Conservation (phyloP, 208 protist genomes). For the Vickermania spadyakhi region DNA sequence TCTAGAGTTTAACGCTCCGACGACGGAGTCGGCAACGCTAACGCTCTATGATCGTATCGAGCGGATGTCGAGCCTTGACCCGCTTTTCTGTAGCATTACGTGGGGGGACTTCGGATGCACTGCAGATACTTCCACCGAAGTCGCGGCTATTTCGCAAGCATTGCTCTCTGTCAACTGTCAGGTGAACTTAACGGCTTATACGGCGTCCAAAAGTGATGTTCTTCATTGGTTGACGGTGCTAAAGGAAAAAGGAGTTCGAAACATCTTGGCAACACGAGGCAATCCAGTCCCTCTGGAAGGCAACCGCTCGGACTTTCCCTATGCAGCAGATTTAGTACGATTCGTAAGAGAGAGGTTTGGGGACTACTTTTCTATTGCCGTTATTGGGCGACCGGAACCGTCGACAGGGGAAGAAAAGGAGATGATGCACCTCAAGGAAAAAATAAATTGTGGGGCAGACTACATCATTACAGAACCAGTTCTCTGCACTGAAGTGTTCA, state of each 20-base stretch:
- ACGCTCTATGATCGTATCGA: constrained; percentile 80
- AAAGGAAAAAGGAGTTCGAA: constrained; percentile 81
- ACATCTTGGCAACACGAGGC: constrained; percentile 91
- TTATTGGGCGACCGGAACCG: constrained; percentile 67
- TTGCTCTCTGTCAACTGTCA: constrained; percentile 79
- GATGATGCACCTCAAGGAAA: constrained; percentile 80
- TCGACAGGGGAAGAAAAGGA: constrained; percentile 45
- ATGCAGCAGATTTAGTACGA: constrained; percentile 87
- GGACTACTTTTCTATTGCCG: constrained; percentile 90
- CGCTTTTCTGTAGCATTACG: constrained; percentile 91
- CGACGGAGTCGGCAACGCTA: constrained; percentile 68
- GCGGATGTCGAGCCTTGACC: constrained; percentile 66
- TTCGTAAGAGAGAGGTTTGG: constrained; percentile 87
- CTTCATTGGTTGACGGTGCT: constrained; percentile 46
- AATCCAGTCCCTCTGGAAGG: constrained; percentile 7
- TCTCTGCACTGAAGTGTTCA: constrained; percentile 81
- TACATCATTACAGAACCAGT: constrained; percentile 93
- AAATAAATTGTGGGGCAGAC: constrained; percentile 92
- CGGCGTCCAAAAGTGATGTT: constrained; percentile 43
- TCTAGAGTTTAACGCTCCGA: constrained; percentile 91
- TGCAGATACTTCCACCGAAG: constrained; percentile 67
- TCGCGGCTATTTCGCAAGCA: constrained; percentile 57
- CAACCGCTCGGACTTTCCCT: constrained; percentile 30
- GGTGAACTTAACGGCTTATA: constrained; percentile 92
- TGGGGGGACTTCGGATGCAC: constrained; percentile 87